Evolutionary conservation across 306 rosid species (phyloP).

Genomic region (Inga leiocalycina): DNA sequence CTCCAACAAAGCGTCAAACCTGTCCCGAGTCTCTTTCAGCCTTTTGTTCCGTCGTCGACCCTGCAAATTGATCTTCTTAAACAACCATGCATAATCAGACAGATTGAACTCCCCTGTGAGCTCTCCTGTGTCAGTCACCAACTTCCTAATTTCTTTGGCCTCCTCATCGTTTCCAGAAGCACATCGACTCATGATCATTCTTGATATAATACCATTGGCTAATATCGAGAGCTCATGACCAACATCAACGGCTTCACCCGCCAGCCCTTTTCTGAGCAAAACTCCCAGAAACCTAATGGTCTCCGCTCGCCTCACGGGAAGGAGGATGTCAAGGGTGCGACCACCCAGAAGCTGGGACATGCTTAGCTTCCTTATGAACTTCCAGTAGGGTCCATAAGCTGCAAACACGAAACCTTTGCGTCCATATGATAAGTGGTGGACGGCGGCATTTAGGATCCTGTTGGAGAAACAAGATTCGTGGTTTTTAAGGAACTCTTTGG

Average conservation of each 20-base stretch:
- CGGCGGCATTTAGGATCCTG: slow-evolving; percentile 21
- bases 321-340: slow-evolving; percentile 34
- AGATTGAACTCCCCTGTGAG: slow-evolving; percentile 46
- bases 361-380: slow-evolving; percentile 56
- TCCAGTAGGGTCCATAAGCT: slow-evolving; percentile 55
- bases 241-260: slow-evolving; percentile 39
- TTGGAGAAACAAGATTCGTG: slow-evolving; percentile 46
- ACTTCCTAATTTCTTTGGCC: slow-evolving; percentile 34
- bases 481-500: slow-evolving; percentile 51
- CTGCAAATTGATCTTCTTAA: slow-evolving; percentile 47
- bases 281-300: slow-evolving; percentile 22
- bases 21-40: slow-evolving; percentile 31
- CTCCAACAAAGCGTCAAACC: slow-evolving; percentile 56
- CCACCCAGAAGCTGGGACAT: slow-evolving; percentile 55
- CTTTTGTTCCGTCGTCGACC: slow-evolving; percentile 35
- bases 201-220: slow-evolving; percentile 43
- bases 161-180: slow-evolving; percentile 44
- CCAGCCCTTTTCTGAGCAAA: slow-evolving; percentile 24
- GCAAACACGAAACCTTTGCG: slow-evolving; percentile 40
- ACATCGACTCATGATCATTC: slow-evolving; percentile 49
- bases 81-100: slow-evolving; percentile 51
- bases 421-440: slow-evolving; percentile 38
- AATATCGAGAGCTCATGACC: slow-evolving; percentile 41
- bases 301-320: slow-evolving; percentile 39
- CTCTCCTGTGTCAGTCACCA: slow-evolving; percentile 40